Evolutionary conservation across 805 yeast species (phyloP), one percentile per base, ranked within the genome.

Genomic region (Candida orba): DNA sequence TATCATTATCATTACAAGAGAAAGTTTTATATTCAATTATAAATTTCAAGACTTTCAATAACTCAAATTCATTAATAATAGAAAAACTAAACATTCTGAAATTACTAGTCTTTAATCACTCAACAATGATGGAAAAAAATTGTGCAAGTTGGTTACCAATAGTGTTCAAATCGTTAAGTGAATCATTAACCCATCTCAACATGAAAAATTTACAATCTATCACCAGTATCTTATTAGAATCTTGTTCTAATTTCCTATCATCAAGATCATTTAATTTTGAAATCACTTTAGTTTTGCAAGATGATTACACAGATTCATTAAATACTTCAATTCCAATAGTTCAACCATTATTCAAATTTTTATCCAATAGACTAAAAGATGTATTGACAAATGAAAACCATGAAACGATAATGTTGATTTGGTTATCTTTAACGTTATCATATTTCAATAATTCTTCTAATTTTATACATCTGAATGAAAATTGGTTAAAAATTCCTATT

Each of bases 61-160:
- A 43, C 25, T 56, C 62, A 1, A 38, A 48, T 3, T 51, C 60
- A 0, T 36, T 58, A 20, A 30, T 51, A 0, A 41, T 39, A 13
- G 62, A 58, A 40, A 55, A 50, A 41, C 34, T 58, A 8, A 43
- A 46, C 27, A 43, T 57, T 6, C 31, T 58, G 15, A 58, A 45
- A 35, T 46, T 54, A 4, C 33, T 57, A 8, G 40, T 58, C 1
- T 10, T 37, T 2, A 41, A 47, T 23, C 45, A 44, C 39, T 30
- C 60, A 2, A 13, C 46, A 8, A 50, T 58, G 52, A 58, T 58
- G 62, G 60, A 54, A 37, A 58, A 55, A 37, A 53, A 56, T 31
- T 50, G 50, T 14, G 53, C 55, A 33, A 37, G 39, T 14, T 58
- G 62, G 62, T 7, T 55, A 3, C 41, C 47, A 1, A 46, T 47